Evolutionary conservation across 2,329 filamentous ascomycete species (phyloP), one percentile per base, ranked within the genome.

Genomic region (Moelleriella libera): DNA sequence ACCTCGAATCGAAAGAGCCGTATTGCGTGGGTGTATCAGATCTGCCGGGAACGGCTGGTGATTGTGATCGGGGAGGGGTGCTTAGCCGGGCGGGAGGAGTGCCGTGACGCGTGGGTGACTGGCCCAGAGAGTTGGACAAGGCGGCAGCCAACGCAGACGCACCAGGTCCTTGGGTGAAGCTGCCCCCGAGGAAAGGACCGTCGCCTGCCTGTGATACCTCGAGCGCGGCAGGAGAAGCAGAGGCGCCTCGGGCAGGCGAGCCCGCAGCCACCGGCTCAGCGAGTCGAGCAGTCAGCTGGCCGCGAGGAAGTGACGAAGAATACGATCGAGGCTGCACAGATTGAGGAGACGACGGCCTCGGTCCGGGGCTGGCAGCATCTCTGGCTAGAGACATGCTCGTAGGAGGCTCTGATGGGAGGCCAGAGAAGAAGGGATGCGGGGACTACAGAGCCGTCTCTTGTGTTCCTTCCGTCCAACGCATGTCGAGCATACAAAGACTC

Each of bases 121-220:
- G 76, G 51, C 82, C 83, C 39, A 84, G 68, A 9, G 82, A 85
- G 55, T 83, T 81, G 50, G 85, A 85, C 52, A 96, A 69, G n/a
- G 88, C 90, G 30, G 86, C 85, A 37, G 90, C 88, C 47, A 97
- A 76, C 51, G 88, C 89, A 30, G 90, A 96, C 45, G 88, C 78
- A 29, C 88, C 88, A 6, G 88, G 88, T 1, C 87, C 88, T 6
- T 82, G 78, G 6, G 79, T 66, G 45, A 78, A 75, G 53, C 70
- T 78, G 47, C 75, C 74, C 50, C 78, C 82, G 7, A 82, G 72
- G 39, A 94, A 72, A 39, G 85, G 82, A 40, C 80, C 74, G 49
- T 79, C 64, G 47, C 62, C 67, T 21, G 69, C 71, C 49, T 41
- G 55, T 21, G n/a, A 30, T 10, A 30, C 52, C 39, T 55, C 51